A percentile compares a stretch with the other conserved stretches of the same genome.
Conservation (phyloP, 495 filamentous ascomycete genomes). For the Hypoxylon intermedium region DNA sequence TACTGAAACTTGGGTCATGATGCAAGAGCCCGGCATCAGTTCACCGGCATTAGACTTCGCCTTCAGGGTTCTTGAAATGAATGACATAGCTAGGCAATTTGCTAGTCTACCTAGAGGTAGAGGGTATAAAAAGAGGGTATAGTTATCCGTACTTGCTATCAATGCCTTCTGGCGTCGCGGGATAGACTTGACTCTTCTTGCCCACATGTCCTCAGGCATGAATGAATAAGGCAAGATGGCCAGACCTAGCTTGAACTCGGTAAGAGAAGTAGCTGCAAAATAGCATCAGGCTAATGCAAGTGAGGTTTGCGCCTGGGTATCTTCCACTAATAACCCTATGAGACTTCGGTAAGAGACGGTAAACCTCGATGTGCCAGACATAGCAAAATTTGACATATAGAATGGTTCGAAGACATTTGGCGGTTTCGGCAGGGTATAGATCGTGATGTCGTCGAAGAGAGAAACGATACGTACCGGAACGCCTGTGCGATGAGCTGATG, state of each 20-base stretch:
- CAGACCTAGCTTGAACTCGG: conserved; percentile 2
- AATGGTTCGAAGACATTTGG: conserved; percentile 16
- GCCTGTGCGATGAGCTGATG: conserved; percentile 18
- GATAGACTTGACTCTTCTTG: not conserved
- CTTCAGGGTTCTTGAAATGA: not conserved
- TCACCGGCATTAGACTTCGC: not conserved
- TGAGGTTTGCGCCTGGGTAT: conserved; percentile 24
- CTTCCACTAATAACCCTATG: conserved; percentile 27
- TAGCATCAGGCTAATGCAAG: conserved; percentile 12
- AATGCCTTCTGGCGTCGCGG: not conserved
- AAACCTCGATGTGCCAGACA: conserved; percentile 3
- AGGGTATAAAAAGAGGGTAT: not conserved
- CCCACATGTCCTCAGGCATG: conserved; percentile 1
- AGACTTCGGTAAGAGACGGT: conserved; percentile 3
- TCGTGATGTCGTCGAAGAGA: conserved; percentile 6
- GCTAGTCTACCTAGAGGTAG: not conserved
- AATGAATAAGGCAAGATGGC: not conserved
- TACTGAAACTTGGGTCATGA: not conserved
- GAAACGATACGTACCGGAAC: conserved; percentile 23
- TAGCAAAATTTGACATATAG: conserved; percentile 26
- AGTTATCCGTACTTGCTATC: not conserved
- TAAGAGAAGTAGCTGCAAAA: not conserved
- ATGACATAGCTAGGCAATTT: not conserved
- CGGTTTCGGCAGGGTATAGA: conserved; percentile 23
- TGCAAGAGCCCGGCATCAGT: not conserved